Conservation (phyloP, 768 basidiomycete genomes). For the Amanita fuliginea region DNA sequence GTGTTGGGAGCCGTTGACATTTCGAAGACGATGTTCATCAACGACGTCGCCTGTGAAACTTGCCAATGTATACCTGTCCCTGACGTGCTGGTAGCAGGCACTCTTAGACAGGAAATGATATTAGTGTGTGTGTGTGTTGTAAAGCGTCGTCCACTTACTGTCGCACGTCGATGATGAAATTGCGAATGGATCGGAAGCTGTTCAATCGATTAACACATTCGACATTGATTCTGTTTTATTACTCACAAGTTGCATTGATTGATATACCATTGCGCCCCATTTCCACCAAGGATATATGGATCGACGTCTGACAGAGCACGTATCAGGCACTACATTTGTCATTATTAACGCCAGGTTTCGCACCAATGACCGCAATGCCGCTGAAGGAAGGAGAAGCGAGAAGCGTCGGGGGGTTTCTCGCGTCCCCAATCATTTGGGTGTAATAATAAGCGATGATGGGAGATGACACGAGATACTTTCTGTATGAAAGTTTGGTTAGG, state of each 20-base stretch:
- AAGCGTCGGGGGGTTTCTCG: constrained; percentile 54
- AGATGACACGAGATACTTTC: constrained; percentile 56
- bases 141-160: constrained; percentile 17
- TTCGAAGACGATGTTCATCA: constrained; percentile 61
- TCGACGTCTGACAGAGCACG: constrained; percentile 41
- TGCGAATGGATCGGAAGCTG: constrained; percentile 62
- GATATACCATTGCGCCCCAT: constrained; percentile 48
- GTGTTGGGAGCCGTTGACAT: constrained; percentile 57
- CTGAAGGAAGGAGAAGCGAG: constrained; percentile 51
- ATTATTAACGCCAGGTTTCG: constrained; percentile 6
- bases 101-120: constrained; percentile 20
- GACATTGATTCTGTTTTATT: neutral
- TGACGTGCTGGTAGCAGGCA: constrained; percentile 38
- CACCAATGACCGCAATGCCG: constrained; percentile 72
- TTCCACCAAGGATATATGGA: constrained; percentile 55
- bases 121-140: too few relatives aligned
- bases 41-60: constrained; percentile 66
- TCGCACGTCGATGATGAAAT: constrained; percentile 61
- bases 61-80: constrained; percentile 80
- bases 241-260: constrained; percentile 64
- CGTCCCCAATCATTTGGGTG: constrained; percentile 70
- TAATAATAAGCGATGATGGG: constrained; percentile 69
- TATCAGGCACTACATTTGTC: neutral
- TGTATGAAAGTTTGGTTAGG: constrained; percentile 15
- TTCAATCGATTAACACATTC: neutral